These are phyloP conservation scores for Thalia dealbata DNA, from an alignment of 176 grass and related monocot genomes.

Conservation along the genomic window DNA sequence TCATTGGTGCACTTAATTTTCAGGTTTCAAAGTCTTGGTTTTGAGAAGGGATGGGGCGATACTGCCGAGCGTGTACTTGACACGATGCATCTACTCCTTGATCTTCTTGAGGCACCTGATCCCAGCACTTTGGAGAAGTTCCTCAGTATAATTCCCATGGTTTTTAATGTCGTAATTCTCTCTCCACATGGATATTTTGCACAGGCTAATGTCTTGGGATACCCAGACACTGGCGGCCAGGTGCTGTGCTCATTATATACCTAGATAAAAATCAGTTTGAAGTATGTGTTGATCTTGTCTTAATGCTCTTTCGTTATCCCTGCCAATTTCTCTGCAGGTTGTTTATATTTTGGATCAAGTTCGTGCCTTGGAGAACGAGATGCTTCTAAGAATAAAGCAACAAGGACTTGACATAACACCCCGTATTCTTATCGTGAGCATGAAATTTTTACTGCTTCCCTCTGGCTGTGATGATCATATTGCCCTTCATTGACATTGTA, in stretches of 20 bases:
- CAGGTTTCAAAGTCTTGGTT: slow-evolving; percentile 83
- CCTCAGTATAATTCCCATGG: slow-evolving; percentile 76
- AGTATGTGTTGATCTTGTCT: neutral
- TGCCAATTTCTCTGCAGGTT: slow-evolving; percentile 35
- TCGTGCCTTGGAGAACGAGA: slow-evolving; percentile 82
- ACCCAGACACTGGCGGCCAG: slow-evolving; percentile 97
- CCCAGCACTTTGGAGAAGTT: slow-evolving; percentile 91
- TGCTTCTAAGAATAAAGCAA: slow-evolving; percentile 98
- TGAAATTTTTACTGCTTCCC: neutral
- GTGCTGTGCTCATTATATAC: slow-evolving; percentile 22
- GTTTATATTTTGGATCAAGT: slow-evolving; percentile 99
- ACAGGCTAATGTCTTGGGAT: slow-evolving; percentile 94
- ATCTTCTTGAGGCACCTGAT: slow-evolving; percentile 96
- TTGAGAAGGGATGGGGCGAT: slow-evolving; percentile 98
- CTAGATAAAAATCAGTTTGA: neutral
- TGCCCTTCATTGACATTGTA: neutral
- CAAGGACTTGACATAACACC: slow-evolving; percentile 93
- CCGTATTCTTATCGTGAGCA: slow-evolving; percentile 85
- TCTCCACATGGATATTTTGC: slow-evolving; percentile 97
- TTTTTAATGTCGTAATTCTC: slow-evolving; percentile 96
- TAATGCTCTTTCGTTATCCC: neutral
- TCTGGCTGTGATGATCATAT: neutral
- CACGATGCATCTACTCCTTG: slow-evolving; percentile 80
- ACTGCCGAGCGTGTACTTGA: slow-evolving; percentile 49
- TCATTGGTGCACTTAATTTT: slow-evolving; percentile 2